Conservation (phyloP, 768 basidiomycete species). For the Porpolomopsis calyptriformis region DNA sequence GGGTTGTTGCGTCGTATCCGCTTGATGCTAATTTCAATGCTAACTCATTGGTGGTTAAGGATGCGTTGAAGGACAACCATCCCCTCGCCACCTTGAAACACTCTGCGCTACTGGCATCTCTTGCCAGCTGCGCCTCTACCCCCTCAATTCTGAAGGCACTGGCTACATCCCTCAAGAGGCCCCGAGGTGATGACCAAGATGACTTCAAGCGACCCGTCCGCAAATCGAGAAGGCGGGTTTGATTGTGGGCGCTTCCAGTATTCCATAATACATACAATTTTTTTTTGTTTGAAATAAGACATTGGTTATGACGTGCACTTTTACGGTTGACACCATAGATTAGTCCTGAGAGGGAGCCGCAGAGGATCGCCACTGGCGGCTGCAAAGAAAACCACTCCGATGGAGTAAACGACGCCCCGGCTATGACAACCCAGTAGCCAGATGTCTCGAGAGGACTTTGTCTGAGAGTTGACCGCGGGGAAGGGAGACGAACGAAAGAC, state of each 20-base stretch:
- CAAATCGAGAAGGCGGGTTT: background rate
- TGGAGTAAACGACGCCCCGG: background rate
- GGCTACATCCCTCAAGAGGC: background rate
- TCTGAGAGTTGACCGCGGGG: background rate
- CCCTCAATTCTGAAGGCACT: background rate
- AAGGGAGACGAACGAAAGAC: conserved; percentile 24
- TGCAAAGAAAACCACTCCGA: conserved; percentile 1
- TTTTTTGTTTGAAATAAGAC: too few relatives aligned
- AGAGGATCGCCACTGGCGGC: background rate
- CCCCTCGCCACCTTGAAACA: background rate
- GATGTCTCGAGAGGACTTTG: background rate
- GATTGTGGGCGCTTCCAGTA: too few relatives aligned
- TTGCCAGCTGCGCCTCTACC: background rate
- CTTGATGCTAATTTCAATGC: background rate
- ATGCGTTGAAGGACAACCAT: background rate
- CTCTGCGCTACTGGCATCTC: background rate
- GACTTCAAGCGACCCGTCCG: background rate
- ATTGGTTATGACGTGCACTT: background rate
- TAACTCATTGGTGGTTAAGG: background rate
- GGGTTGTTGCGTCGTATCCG: background rate
- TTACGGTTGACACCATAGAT: background rate
- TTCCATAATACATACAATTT: too few relatives aligned
- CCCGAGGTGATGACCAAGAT: background rate
- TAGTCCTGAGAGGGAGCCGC: background rate
- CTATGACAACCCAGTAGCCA: background rate